A percentile compares a stretch with the other conserved stretches of the same genome.
Evolutionary conservation across 352 stramenopile genomes (phyloP).

Genomic region (Pythium aristosporum): DNA sequence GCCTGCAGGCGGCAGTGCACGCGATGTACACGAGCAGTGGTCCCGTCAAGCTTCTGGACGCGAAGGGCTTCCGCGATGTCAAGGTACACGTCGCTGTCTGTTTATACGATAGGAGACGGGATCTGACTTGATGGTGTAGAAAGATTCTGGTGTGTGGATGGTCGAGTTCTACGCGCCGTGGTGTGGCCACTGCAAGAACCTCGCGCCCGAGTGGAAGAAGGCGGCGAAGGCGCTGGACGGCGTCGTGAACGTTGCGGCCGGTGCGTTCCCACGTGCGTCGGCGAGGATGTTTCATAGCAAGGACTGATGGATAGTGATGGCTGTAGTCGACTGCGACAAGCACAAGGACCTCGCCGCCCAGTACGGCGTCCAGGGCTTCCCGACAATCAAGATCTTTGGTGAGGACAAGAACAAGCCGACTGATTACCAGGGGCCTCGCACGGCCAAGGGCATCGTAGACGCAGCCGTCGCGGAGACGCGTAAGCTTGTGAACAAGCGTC

Average conservation of each 20-base stretch:
- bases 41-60: conserved; percentile 68
- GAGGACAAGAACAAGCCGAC: conserved; percentile 75
- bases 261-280: conserved; percentile 9
- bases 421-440: conserved; percentile 81
- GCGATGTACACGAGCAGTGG: conserved; percentile 69
- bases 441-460: conserved; percentile 82
- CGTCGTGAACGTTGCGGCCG: conserved; percentile 88
- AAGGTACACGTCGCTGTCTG: conserved; percentile 26
- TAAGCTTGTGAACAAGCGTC: conserved; percentile 77
- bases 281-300: background rate
- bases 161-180: conserved; percentile 95
- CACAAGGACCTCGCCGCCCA: conserved; percentile 82
- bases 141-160: conserved; percentile 87
- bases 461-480: conserved; percentile 69
- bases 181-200: conserved; percentile 94
- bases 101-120: no score
- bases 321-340: conserved; percentile 69
- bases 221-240: conserved; percentile 86
- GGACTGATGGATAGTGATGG: background rate
- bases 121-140: conserved; percentile 22
- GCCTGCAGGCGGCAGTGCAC: conserved; percentile 34
- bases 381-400: conserved; percentile 94
- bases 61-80: conserved; percentile 69
- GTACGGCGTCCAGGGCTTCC: conserved; percentile 91
- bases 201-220: conserved; percentile 92